These are phyloP conservation scores for Alnus glutinosa DNA, from an alignment of 306 rosid genomes.

Conservation along the genomic window DNA sequence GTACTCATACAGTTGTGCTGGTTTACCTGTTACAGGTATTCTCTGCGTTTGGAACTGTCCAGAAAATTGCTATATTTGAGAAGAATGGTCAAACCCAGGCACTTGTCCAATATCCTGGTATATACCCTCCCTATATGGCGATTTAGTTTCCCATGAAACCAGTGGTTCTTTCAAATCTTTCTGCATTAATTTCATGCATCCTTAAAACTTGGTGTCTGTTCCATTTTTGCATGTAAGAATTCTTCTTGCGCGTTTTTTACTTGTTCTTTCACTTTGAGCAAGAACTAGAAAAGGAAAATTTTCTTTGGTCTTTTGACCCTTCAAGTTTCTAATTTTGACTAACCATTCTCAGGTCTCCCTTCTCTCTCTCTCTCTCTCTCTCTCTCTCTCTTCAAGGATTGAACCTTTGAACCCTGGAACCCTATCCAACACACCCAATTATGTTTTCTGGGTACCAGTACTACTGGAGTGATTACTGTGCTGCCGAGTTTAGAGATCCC, in stretches of 20 bases:
- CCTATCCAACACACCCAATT: neutral
- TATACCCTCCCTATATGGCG: constrained; percentile 16
- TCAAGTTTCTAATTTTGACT: neutral
- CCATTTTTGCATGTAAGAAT: neutral
- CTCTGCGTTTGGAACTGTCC: constrained; percentile 71
- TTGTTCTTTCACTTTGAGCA: neutral
- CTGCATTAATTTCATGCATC: neutral
- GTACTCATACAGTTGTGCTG: constrained; percentile 11
- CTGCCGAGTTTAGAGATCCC: neutral
- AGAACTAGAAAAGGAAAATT: neutral
- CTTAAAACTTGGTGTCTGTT: neutral
- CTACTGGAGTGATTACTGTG: neutral
- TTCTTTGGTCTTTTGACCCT: neutral
- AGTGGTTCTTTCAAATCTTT: constrained; percentile 6
- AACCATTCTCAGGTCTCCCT: neutral
- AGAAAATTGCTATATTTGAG: constrained; percentile 86
- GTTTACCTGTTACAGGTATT: constrained; percentile 57
- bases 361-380: neutral
- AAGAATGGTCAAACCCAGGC: constrained; percentile 91
- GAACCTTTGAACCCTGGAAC: neutral
- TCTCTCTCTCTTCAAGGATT: neutral
- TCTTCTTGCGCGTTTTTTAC: neutral
- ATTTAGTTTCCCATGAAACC: constrained; percentile 11
- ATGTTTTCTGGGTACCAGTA: neutral
- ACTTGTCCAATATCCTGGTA: constrained; percentile 82